Evolutionary conservation across 768 basidiomycete genomes (phyloP), one percentile per base, ranked within the genome.

Genomic region (Zangia roseola): DNA sequence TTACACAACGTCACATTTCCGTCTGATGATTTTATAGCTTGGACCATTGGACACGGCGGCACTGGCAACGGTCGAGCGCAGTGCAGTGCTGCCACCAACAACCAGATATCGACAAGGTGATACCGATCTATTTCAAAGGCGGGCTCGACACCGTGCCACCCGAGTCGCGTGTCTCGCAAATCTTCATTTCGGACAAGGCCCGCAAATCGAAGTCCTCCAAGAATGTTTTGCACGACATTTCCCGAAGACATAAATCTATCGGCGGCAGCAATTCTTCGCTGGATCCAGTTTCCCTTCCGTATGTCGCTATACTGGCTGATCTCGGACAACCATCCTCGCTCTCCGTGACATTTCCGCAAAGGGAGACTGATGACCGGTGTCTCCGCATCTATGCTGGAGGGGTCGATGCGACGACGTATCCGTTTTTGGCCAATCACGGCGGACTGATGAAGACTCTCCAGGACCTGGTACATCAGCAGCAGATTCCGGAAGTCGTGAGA

Each of bases 181-280:
- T 53, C 0, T 54, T 65, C 36, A 48, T 65, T 30, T 60, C 61
- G 9, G 57, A 53, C 46, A 49, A 54, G 30, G 45, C 39, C 10
- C 47, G 38, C 1, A 16, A 12, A n/a, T 47, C 43, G 6, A 36
- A 5, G 20, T 2, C 8, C 10, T 47, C 34, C 5, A 45, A 20
- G 12, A 6, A 3, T 1, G 20, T 2, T 1, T 25, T 58, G 16
- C 4, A 13, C 5, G 8, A 17, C 1, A 47, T 49, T 25, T 38
- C 31, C 4, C 47, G 49, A 19, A 23, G n/a, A 21, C 0, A 28
- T 7, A 1, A 17, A 7, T 9, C 13, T 23, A 6, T 47, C 1
- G 10, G 31, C 3, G 26, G 35, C 7, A 8, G 10, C 1, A 26
- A 10, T 24, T 16, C 37, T 20, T 10, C 1, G n/a, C n/a, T n/a